A percentile compares a stretch with the other conserved stretches of the same genome.
Conservation (phyloP, 1,139 yeast genomes). For the Diutina ranongensis region DNA sequence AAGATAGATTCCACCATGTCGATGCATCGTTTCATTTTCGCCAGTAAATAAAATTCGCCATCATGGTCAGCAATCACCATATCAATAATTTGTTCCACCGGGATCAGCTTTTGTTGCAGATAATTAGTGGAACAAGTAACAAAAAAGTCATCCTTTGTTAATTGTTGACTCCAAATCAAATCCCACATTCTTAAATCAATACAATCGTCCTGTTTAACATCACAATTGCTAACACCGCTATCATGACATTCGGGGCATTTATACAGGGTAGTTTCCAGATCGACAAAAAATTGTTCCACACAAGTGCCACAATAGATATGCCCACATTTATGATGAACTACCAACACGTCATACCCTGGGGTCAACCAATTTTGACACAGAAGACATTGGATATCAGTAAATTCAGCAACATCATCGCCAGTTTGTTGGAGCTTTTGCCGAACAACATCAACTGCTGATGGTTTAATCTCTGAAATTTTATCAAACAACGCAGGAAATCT, state of each 20-base stretch:
- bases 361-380: background rate
- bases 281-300: conserved; percentile 38
- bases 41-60: conserved; percentile 32
- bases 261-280: conserved; percentile 13
- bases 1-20: conserved; percentile 33
- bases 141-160: background rate
- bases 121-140: background rate
- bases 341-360: conserved; percentile 29
- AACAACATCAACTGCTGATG: background rate
- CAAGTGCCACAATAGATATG: conserved; percentile 61
- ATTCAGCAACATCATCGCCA: background rate
- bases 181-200: background rate
- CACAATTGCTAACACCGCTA: background rate
- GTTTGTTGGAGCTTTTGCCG: background rate
- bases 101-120: background rate
- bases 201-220: background rate
- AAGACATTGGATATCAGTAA: background rate
- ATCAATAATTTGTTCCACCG: background rate
- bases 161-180: background rate
- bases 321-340: conserved; percentile 51
- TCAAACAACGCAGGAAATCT: background rate
- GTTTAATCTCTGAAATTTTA: background rate
- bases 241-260: background rate
- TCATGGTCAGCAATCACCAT: conserved; percentile 1
- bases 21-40: conserved; percentile 43